Evolutionary conservation across 768 basidiomycete genomes (phyloP).

Genomic region (Crucibulum laeve): DNA sequence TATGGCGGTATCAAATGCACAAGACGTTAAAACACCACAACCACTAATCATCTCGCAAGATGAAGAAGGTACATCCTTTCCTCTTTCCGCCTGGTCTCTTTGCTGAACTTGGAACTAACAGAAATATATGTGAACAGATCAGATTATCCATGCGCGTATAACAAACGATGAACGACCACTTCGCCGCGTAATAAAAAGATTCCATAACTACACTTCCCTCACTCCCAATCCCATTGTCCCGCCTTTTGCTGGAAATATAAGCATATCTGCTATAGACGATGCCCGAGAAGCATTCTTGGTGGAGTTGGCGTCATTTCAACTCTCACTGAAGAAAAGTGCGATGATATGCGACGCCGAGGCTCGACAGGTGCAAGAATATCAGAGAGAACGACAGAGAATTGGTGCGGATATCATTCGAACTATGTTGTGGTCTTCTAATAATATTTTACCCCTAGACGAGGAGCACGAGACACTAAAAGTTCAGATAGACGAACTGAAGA

Average conservation of each 20-base stretch:
- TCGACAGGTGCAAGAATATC: conserved; percentile 82
- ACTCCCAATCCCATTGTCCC: conserved; percentile 44
- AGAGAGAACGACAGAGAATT: conserved; percentile 65
- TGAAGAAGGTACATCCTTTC: conserved; percentile 50
- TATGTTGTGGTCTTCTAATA: neutral
- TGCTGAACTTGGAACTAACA: conserved; percentile 20
- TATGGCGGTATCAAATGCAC: conserved; percentile 8
- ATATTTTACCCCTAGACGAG: conserved; percentile 40
- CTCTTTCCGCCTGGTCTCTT: neutral
- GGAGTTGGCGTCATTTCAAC: conserved; percentile 72
- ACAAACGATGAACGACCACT: conserved; percentile 79
- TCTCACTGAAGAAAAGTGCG: conserved; percentile 69
- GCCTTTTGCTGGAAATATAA: conserved; percentile 18
- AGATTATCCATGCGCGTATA: conserved; percentile 76
- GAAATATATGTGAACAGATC: conserved; percentile 43
- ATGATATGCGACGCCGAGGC: conserved; percentile 87
- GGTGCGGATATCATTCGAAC: conserved; percentile 37
- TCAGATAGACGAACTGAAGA: conserved; percentile 78
- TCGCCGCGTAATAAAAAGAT: conserved; percentile 76
- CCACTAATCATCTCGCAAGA: conserved; percentile 41
- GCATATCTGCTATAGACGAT: conserved; percentile 46
- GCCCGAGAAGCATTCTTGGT: conserved; percentile 75
- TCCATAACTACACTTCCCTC: conserved; percentile 65
- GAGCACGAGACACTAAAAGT: conserved; percentile 63
- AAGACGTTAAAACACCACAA: conserved; percentile 17